Base-by-base conservation (phyloP, 169 alveolate genomes). In the Ichthyophthirius multifiliis region DNA sequence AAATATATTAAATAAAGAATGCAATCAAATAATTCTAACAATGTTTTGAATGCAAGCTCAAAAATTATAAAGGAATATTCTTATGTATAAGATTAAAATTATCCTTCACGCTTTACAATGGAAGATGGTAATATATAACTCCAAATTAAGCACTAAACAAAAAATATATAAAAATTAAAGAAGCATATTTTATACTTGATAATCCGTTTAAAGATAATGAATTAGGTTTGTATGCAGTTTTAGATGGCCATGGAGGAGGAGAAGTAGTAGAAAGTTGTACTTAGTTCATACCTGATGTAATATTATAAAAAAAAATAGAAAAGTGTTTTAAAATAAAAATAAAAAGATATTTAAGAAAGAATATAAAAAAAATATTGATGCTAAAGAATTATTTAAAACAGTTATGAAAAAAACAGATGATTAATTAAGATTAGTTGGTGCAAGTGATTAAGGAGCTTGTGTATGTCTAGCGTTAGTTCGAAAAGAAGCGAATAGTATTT, bases 161-260 rank as follows among this genome's bases (percentile, higher is more conserved):
- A 34, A n/a, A 34, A 35, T 10, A 9, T 20, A 15, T 55, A 27
- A 55, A 1, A 3, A 27, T 15, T 18, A 3, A 55, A 9, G 31
- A 6, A 81, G 86, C 86, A 32, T 75, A 81, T 81, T 81, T 46
- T 73, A 30, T 39, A 48, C 2, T 35, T 20, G 86, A 81, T 55
- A 62, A 81, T 81, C 63, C 65, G 12, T 81, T 67, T 46, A 44
- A 37, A 7, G 86, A 81, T 73, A 76, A 76, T n/a, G 34, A 65
- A 23, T 16, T 44, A 37, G 62, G 82, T 46, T 45, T 81, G 27
- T 81, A 64, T 81, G 76, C 71, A 18, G 86, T 81, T n/a, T 63
- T 81, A 47, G 86, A 81, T 71, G 86, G 86, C 30, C 86, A 81
- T 55, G 86, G 86, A n/a, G 86, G 86, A 5, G 23, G 5, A 44